Evolutionary conservation across 2,329 filamentous ascomycete species (phyloP), one percentile per base, ranked within the genome.

Genomic region (Pestalotiopsis sp.): DNA sequence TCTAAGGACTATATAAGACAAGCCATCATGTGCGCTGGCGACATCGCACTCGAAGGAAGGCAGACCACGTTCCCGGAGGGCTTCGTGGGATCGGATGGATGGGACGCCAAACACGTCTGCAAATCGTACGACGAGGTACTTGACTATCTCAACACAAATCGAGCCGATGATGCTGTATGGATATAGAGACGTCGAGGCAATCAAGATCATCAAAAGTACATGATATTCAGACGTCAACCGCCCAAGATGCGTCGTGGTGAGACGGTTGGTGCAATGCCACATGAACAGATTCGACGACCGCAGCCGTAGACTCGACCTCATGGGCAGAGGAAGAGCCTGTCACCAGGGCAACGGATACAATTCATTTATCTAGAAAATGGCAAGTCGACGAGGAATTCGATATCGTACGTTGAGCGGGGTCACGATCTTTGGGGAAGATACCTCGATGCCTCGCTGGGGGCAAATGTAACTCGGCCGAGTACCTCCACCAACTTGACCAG

Each of bases 61-160:
- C 78, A 83, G 69, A 81, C 81, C 2, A 80, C 78, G 0, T 82
- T 83, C 59, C 81, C 81, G 0, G 70, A 75, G 1, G 79, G 77
- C 0, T 76, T 80, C 20, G 75, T 73, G 4, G 82, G 81, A 4
- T 81, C 78, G 61, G 82, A 83, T 65, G 82, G 82, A 0, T 83
- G 81, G 81, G 81, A 83, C 63, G 80, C 81, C 23, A 80, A 79
- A 73, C 81, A 83, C 67, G 80, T 83, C 5, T 83, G 81, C 68
- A 80, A 80, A 71, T 77, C 83, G 70, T 81, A 81, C 41, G 71
- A 71, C 17, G 75, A 80, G 69, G 74, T 83, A 13, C 72, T 77
- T 41, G 72, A 74, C 6, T 78, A 81, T 58, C 70, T 82, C 9
- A 77, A 81, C 49, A 72, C 71, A 52, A 78, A 78, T 36, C 72